These are phyloP conservation scores for Strobilomyces confusus DNA, from an alignment of 768 basidiomycete species.

Conservation along the genomic window DNA sequence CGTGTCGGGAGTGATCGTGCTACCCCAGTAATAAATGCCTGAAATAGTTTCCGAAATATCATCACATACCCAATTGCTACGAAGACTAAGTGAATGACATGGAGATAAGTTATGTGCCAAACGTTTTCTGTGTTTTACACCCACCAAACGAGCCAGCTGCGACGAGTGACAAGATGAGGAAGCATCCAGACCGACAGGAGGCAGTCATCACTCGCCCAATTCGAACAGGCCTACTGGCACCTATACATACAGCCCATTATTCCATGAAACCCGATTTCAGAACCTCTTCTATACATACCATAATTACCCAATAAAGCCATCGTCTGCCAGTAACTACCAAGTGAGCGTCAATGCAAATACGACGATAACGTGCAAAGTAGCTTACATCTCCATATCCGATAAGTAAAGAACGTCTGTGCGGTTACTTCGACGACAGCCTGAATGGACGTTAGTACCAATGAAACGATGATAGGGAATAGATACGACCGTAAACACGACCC, in stretches of 20 bases:
- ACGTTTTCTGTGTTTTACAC: not conserved
- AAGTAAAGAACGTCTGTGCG: constrained; percentile 5
- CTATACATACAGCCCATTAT: not conserved
- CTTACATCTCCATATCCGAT: constrained; percentile 11
- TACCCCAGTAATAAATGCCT: no score
- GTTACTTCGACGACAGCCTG: not conserved
- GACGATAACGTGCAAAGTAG: not conserved
- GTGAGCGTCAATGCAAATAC: not conserved
- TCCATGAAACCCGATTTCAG: not conserved
- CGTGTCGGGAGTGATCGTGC: no score
- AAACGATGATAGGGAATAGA: no score
- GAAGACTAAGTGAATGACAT: not conserved
- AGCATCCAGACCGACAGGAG: not conserved
- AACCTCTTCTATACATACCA: not conserved
- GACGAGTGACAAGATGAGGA: not conserved
- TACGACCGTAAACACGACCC: constrained; percentile 2
- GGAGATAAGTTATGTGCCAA: not conserved
- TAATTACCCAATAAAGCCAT: not conserved
- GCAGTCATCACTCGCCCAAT: not conserved
- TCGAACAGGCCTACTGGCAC: constrained; percentile 2
- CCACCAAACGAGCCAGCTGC: constrained; percentile 4
- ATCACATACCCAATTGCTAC: not conserved
- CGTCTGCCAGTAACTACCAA: not conserved
- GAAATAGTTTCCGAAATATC: not conserved
- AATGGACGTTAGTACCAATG: not conserved